A percentile compares a stretch with the other conserved stretches of the same genome.
Evolutionary conservation across 257 asterid species (phyloP).

Genomic region (Pogostemon cablin): DNA sequence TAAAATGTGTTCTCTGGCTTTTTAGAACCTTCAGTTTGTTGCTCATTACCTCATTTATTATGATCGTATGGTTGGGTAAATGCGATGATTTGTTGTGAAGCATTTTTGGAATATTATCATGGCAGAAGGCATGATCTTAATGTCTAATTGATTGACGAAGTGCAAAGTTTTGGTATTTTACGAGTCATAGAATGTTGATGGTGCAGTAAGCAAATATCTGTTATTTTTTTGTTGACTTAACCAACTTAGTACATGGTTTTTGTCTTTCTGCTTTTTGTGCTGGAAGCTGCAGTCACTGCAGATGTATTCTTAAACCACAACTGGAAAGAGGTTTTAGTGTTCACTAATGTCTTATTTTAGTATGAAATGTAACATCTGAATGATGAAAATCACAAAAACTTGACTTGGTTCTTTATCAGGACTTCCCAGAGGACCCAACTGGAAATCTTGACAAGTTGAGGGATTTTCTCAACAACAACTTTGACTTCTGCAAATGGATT

Average conservation of each 20-base stretch:
- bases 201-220: constrained; percentile 13
- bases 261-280: constrained; percentile 63
- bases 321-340: constrained; percentile 79
- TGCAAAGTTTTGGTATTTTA: neutral
- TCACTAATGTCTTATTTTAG: constrained; percentile 18
- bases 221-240: constrained; percentile 52
- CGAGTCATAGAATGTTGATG: neutral
- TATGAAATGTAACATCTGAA: constrained; percentile 9
- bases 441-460: constrained; percentile 73
- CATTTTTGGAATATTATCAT: constrained; percentile 15
- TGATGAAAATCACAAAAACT: constrained; percentile 14
- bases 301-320: constrained; percentile 74
- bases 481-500: constrained; percentile 81
- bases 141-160: constrained; percentile 2
- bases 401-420: constrained; percentile 47
- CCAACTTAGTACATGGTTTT: constrained; percentile 62
- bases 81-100: constrained; percentile 27
- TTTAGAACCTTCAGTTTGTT: constrained; percentile 14
- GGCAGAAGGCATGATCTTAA: neutral
- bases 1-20: neutral
- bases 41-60: constrained; percentile 2
- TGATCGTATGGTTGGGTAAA: neutral
- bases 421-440: constrained; percentile 80
- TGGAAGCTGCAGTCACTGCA: constrained; percentile 76
- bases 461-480: constrained; percentile 66